phyloP scores from a whole-genome alignment of 2,329 filamentous ascomycete genomes.

The Fusarium sororula region DNA sequence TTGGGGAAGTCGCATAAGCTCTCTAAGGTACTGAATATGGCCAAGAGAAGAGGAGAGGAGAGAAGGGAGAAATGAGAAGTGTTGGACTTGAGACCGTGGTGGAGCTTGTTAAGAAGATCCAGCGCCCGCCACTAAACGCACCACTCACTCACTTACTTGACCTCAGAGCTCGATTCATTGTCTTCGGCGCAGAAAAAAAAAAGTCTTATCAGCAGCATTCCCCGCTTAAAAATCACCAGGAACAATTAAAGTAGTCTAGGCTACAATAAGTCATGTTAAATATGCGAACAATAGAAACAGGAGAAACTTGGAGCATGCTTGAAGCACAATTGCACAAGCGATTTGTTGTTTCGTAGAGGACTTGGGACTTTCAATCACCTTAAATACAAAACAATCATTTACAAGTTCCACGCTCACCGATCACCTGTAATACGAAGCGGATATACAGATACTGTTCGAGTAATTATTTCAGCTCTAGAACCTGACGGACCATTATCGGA shows the following conservation, averaged over 20 bases:
- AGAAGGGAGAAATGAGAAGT: slow-evolving; percentile 14
- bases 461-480: neutral
- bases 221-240: slow-evolving; percentile 18
- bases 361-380: neutral
- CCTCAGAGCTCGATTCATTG: slow-evolving; percentile 2
- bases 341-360: neutral
- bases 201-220: slow-evolving; percentile 29
- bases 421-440: neutral
- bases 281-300: neutral
- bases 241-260: neutral
- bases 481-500: slow-evolving; percentile 9
- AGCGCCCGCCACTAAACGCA: slow-evolving; percentile 20
- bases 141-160: neutral
- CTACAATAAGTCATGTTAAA: neutral
- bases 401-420: neutral
- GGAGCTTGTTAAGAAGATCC: slow-evolving; percentile 27
- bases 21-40: slow-evolving; percentile 12
- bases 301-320: neutral
- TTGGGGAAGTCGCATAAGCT: slow-evolving; percentile 46
- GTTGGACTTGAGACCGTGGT: slow-evolving; percentile 7
- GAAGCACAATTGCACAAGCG: neutral
- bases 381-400: neutral
- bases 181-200: neutral
- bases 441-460: neutral
- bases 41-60: neutral